Conservation (phyloP, 2,329 filamentous ascomycete genomes). For the Pyrenochaeta sp. region DNA sequence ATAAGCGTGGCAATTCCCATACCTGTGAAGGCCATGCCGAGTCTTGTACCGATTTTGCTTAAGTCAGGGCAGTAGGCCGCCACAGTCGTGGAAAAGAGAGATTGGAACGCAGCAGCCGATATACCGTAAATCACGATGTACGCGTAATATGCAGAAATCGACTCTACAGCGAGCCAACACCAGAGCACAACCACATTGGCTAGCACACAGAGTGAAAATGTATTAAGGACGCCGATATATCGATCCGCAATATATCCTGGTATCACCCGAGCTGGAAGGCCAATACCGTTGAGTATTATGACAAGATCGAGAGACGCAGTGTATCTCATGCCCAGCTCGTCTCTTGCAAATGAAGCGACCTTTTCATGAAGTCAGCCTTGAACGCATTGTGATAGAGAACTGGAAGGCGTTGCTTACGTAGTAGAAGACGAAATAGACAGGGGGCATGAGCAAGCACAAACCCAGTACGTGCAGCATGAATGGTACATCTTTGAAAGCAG, state of each 20-base stretch:
- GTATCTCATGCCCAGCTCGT: constrained; percentile 56
- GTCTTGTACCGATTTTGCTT: constrained; percentile 51
- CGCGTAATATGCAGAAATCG: constrained; percentile 63
- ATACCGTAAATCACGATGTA: constrained; percentile 73
- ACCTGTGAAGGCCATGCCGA: constrained; percentile 64
- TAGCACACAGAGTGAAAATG: constrained; percentile 62
- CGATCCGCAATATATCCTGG: constrained; percentile 64
- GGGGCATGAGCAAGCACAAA: constrained; percentile 58
- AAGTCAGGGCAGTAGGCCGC: constrained; percentile 44
- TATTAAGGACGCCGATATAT: constrained; percentile 67
- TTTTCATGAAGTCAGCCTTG: too few relatives aligned
- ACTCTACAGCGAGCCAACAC: constrained; percentile 67
- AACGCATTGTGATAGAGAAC: too few relatives aligned
- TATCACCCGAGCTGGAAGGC: constrained; percentile 62
- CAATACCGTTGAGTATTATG: constrained; percentile 65
- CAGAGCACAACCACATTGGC: constrained; percentile 56
- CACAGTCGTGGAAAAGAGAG: constrained; percentile 53
- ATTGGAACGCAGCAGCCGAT: constrained; percentile 55
- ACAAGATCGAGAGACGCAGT: constrained; percentile 63
- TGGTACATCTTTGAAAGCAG: constrained; percentile 64
- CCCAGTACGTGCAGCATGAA: constrained; percentile 61
- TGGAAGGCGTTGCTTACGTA: too few relatives aligned
- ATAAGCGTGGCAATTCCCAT: constrained; percentile 60
- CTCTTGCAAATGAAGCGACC: constrained; percentile 50
- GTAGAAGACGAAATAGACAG: constrained; percentile 67